These are phyloP conservation scores for Colletotrichum camelliae DNA, from an alignment of 2,329 filamentous ascomycete species.

Conservation along the genomic window DNA sequence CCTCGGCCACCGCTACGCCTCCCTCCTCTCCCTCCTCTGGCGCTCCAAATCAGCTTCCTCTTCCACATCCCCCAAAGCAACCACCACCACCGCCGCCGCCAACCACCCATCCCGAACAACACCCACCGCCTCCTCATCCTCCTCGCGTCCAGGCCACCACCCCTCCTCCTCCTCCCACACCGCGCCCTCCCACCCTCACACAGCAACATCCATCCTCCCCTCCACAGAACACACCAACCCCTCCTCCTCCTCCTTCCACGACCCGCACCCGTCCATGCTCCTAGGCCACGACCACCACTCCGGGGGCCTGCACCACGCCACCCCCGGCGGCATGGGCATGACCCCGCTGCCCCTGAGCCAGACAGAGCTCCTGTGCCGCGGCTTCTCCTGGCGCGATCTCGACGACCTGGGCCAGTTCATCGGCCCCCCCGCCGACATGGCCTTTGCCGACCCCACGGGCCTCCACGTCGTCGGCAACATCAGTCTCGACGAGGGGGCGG, in stretches of 20 bases:
- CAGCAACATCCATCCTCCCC: neutral
- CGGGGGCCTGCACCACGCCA: neutral
- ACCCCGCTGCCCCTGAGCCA: neutral
- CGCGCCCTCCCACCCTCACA: neutral
- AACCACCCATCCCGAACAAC: neutral
- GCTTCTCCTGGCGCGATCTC: conserved; percentile 67
- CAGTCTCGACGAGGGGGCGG: neutral
- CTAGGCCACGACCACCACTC: neutral
- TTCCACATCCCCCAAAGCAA: neutral
- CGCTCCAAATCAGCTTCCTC: conserved; percentile 36
- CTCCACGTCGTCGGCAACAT: neutral
- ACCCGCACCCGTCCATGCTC: neutral
- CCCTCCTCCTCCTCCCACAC: neutral
- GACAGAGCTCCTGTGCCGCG: conserved; percentile 43
- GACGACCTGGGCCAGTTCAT: conserved; percentile 64
- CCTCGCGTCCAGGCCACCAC: neutral
- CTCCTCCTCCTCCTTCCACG: neutral
- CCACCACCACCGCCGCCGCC: neutral
- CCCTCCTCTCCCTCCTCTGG: conserved; percentile 66
- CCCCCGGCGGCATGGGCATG: neutral
- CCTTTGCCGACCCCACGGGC: neutral
- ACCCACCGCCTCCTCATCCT: neutral
- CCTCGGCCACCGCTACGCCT: conserved; percentile 65
- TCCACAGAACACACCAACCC: neutral
- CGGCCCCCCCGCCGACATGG: neutral